A percentile compares a stretch with the other conserved stretches of the same genome.
phyloP scores from a whole-genome alignment of 2,329 filamentous ascomycete species.

The Colletotrichum godetiae region DNA sequence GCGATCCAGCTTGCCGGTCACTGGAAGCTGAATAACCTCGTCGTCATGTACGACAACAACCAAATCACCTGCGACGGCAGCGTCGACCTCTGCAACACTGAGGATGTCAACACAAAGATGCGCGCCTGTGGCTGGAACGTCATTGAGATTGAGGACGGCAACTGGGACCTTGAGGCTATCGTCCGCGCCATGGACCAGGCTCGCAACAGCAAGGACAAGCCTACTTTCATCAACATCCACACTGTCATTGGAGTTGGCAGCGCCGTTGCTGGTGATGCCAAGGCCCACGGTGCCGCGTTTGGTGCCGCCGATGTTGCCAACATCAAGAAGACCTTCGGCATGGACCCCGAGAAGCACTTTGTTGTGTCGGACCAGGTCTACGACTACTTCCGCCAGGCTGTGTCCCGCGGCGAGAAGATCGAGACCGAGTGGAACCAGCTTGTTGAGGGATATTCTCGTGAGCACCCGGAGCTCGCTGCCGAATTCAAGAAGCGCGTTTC shows the following conservation, averaged over 20 bases:
- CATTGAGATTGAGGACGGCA: constrained; percentile 64
- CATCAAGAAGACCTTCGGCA: constrained; percentile 47
- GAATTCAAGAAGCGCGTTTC: constrained; percentile 60
- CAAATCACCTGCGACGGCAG: constrained; percentile 69
- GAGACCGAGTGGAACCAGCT: constrained; percentile 60
- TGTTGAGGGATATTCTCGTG: constrained; percentile 53
- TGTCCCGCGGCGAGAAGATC: constrained; percentile 53
- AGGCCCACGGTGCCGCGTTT: constrained; percentile 69
- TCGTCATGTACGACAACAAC: constrained; percentile 71
- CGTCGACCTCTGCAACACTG: constrained; percentile 62
- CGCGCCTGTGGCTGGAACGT: constrained; percentile 66
- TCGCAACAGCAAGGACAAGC: constrained; percentile 55
- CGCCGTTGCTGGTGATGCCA: constrained; percentile 59
- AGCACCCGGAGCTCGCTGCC: constrained; percentile 59
- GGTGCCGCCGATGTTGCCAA: constrained; percentile 62
- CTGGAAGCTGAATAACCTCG: constrained; percentile 65
- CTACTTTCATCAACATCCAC: constrained; percentile 67
- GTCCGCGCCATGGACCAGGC: constrained; percentile 59
- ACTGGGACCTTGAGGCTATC: constrained; percentile 58
- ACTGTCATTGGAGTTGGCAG: constrained; percentile 68
- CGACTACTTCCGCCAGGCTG: constrained; percentile 60
- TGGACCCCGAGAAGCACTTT: constrained; percentile 49
- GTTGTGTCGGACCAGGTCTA: constrained; percentile 57
- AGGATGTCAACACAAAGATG: constrained; percentile 70
- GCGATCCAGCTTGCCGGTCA: constrained; percentile 68